phyloP scores from a whole-genome alignment of 805 yeast species.

The Ogataea kodamae region DNA sequence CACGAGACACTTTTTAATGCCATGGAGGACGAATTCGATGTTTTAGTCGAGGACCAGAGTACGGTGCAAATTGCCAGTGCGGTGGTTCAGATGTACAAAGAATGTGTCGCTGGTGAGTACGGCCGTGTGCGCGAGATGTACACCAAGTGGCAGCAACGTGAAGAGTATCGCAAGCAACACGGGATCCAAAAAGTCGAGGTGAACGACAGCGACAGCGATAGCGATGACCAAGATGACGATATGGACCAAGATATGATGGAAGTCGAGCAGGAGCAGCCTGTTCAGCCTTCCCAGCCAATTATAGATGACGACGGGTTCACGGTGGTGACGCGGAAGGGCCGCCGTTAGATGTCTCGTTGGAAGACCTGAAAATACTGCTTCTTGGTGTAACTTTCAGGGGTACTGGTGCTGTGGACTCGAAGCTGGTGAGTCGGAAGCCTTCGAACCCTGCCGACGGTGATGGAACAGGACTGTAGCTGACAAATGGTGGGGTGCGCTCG shows the following conservation, averaged over 20 bases:
- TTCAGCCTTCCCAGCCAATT: constrained; percentile 49
- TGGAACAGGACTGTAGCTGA: constrained; percentile 18
- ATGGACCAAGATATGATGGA: constrained; percentile 35
- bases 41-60: constrained; percentile 82
- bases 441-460: constrained; percentile 13
- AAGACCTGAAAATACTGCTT: constrained; percentile 5
- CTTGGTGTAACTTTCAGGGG: constrained; percentile 27
- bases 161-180: constrained; percentile 35
- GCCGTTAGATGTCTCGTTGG: constrained; percentile 31
- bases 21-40: constrained; percentile 94
- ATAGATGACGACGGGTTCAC: constrained; percentile 96
- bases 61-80: constrained; percentile 70
- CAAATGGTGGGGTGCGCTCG: constrained; percentile 12
- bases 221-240: constrained; percentile 34
- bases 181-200: constrained; percentile 44
- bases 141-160: constrained; percentile 53
- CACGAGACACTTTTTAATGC: constrained; percentile 85
- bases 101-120: constrained; percentile 54
- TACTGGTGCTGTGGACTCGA: constrained; percentile 9
- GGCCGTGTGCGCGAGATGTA: constrained; percentile 57
- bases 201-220: constrained; percentile 44
- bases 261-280: constrained; percentile 18
- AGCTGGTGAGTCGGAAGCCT: constrained; percentile 8
- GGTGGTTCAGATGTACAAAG: constrained; percentile 62
- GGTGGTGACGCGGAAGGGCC: constrained; percentile 73